Conservation (phyloP, 495 filamentous ascomycete species). For the Xylaria palmicola region DNA sequence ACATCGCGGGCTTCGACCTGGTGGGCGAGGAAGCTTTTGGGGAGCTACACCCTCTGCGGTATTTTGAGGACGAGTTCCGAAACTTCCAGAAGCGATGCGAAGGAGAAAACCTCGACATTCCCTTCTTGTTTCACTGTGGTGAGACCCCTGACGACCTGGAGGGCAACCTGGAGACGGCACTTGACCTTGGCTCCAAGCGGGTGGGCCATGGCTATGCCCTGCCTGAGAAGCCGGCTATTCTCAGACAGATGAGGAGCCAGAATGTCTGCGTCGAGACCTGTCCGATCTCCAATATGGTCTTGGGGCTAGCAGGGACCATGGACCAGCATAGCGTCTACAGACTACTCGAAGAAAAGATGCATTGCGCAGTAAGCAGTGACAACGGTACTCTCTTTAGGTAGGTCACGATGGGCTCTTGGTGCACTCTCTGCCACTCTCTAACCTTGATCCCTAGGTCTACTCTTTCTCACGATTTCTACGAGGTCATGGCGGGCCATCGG, state of each 20-base stretch:
- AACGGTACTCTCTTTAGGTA: conserved; percentile 56
- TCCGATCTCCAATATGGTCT: conserved; percentile 84
- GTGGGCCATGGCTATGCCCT: conserved; percentile 93
- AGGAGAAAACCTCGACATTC: conserved; percentile 71
- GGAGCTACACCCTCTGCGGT: conserved; percentile 63
- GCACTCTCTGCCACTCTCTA: background rate
- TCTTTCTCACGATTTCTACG: conserved; percentile 58
- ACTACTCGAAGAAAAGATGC: conserved; percentile 51
- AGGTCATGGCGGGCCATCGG: conserved; percentile 51
- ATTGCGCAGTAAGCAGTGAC: conserved; percentile 54
- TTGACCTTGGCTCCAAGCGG: conserved; percentile 77
- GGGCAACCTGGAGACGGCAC: conserved; percentile 83
- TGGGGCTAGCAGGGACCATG: conserved; percentile 49
- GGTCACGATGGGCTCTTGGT: background rate
- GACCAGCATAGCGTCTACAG: conserved; percentile 50
- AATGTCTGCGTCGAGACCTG: conserved; percentile 85
- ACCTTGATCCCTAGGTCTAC: conserved; percentile 41
- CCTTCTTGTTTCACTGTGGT: conserved; percentile 93
- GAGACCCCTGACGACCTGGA: conserved; percentile 82
- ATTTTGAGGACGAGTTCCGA: conserved; percentile 74
- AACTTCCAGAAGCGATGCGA: conserved; percentile 75
- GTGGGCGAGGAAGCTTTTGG: conserved; percentile 76
- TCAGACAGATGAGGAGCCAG: conserved; percentile 77
- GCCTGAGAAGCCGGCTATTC: conserved; percentile 79
- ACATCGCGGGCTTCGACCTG: conserved; percentile 82